Base-by-base conservation (phyloP, 228 moss, liverwort and hornwort species). In the Sphagnum magellanicum region DNA sequence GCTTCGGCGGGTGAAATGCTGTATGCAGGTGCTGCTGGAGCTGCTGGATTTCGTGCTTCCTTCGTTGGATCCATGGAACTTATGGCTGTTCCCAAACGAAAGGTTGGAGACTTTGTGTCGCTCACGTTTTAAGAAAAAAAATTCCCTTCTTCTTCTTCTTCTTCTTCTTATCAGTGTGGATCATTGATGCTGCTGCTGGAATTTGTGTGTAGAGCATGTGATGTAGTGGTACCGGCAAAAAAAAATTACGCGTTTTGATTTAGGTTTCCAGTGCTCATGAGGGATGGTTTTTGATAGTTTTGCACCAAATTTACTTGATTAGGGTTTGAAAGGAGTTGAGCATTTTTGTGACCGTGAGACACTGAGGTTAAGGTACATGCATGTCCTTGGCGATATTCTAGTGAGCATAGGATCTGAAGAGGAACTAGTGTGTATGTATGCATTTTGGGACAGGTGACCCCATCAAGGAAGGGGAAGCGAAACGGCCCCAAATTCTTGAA, bases 401-500 rank as follows among this genome's bases (percentile, higher is more conserved):
- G 63, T 8, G 17, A 8, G 9, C 2, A 7, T 16, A 7, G 7
- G 4, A n/a, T 50, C 10, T 16, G 10, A 51, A 50, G 11, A 6
- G 0, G n/a, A 51, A 10, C 4, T 60, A 32, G 32, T 32, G 32
- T 32, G 32, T 32, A 32, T 32, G 32, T 32, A 3, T 32, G 32
- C 32, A 14, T 49, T 50, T 48, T 58, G 48, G 59, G 59, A 51
- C 74, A 88, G 88, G 84, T 98, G 52, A 91, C 93, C 53, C 98
- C 93, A 58, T 98, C 98, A 47, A 86, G 93, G 75, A 92, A 89
- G 70, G 98, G 98, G 66, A 98, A 93, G 78, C 88, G 98, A 64
- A 98, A 98, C 60, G 93, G 92, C 15, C 90, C 90, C 7, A 98
- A 98, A 77, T 74, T 88, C 5, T 74, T 93, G 59, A 93, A 87